Evolutionary conservation across 192 early-diverging fungal species (phyloP).

Genomic region (Chytriomyces confervae): DNA sequence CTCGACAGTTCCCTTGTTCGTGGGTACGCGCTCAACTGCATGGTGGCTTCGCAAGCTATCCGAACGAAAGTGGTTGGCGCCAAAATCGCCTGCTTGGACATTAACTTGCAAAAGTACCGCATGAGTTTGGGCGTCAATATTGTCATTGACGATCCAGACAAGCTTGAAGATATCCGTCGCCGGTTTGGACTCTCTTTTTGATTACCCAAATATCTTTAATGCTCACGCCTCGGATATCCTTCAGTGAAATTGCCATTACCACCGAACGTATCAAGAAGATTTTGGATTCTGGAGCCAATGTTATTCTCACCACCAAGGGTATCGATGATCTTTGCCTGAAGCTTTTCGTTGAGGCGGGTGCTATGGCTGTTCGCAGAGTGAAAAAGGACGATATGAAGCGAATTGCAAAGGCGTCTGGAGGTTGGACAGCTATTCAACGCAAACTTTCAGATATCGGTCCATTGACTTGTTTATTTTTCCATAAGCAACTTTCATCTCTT

Average conservation of each 20-base stretch:
- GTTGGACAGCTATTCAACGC: constrained; percentile 27
- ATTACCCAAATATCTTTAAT: too few species aligned
- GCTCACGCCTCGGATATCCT: background rate
- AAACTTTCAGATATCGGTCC: too few species aligned
- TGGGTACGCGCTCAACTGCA: constrained; percentile 98
- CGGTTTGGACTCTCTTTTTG: constrained; percentile 48
- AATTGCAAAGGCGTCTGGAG: constrained; percentile 97
- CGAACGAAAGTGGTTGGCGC: constrained; percentile 84
- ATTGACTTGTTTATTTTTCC: background rate
- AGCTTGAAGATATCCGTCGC: constrained; percentile 94
- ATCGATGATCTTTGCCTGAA: constrained; percentile 99
- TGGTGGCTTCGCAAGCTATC: constrained; percentile 94
- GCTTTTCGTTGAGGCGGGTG: constrained; percentile 97
- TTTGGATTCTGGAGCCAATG: constrained; percentile 92
- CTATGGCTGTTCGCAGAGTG: constrained; percentile 94
- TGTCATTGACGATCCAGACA: constrained; percentile 96
- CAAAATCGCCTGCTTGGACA: constrained; percentile 97
- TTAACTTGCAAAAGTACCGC: constrained; percentile 97
- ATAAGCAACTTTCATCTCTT: constrained; percentile 87
- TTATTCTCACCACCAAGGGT: constrained; percentile 97
- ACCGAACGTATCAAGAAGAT: constrained; percentile 96
- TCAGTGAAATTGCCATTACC: constrained; percentile 94
- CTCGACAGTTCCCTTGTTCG: constrained; percentile 86
- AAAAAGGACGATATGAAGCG: constrained; percentile 97
- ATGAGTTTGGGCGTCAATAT: constrained; percentile 99